Evolutionary conservation across 768 basidiomycete species (phyloP).

Genomic region (Dentipellis fragilis): DNA sequence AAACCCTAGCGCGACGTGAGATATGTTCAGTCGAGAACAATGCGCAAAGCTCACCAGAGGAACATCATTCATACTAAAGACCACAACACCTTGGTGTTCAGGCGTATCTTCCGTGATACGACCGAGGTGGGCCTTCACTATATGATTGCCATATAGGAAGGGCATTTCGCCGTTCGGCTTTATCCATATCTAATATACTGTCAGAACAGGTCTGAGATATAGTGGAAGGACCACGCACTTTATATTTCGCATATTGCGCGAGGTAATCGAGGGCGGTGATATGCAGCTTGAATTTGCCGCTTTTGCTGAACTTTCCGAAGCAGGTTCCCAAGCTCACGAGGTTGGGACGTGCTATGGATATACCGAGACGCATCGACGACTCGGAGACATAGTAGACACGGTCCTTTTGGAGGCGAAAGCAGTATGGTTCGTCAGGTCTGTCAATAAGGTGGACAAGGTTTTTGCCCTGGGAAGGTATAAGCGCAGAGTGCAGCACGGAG

Average conservation of each 20-base stretch:
- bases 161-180: slow-evolving; percentile 99
- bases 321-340: slow-evolving; percentile 92
- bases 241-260: slow-evolving; percentile 96
- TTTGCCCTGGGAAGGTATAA: slow-evolving; percentile 55
- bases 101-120: slow-evolving; percentile 98
- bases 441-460: slow-evolving; percentile 95
- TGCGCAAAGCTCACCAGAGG: slow-evolving; percentile 51
- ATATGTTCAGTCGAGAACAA: neutral
- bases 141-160: slow-evolving; percentile 97
- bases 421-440: slow-evolving; percentile 87
- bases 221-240: slow-evolving; percentile 39
- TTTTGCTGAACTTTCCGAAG: slow-evolving; percentile 96
- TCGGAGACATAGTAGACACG: slow-evolving; percentile 96
- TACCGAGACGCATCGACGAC: slow-evolving; percentile 84
- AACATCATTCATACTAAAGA: slow-evolving; percentile 92
- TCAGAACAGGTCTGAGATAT: neutral
- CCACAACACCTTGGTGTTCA: slow-evolving; percentile 96
- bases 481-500: neutral
- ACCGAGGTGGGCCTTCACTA: slow-evolving; percentile 97
- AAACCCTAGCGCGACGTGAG: slow-evolving; percentile 60
- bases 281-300: slow-evolving; percentile 95
- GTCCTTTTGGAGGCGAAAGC: slow-evolving; percentile 91
- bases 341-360: slow-evolving; percentile 86
- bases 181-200: slow-evolving; percentile 75
- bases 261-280: slow-evolving; percentile 89